These are phyloP conservation scores for Trifolium fragiferum DNA, from an alignment of 306 rosid genomes.

Conservation along the genomic window DNA sequence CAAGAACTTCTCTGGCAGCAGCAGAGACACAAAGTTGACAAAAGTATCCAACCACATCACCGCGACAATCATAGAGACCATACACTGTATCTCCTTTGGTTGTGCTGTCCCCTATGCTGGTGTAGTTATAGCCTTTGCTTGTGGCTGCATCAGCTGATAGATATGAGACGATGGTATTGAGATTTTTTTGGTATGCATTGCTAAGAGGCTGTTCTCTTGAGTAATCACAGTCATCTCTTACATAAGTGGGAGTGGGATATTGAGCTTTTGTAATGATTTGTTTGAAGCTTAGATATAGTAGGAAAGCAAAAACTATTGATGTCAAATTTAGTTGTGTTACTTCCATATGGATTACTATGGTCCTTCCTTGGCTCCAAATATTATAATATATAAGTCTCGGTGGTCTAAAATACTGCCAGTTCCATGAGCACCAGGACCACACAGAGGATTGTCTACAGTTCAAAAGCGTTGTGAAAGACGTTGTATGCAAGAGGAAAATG, in stretches of 20 bases:
- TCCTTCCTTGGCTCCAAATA: neutral
- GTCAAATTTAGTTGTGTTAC: neutral
- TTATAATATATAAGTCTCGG: neutral
- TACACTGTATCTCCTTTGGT: constrained; percentile 24
- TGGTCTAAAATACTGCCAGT: too few relatives aligned
- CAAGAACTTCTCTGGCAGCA: constrained; percentile 26
- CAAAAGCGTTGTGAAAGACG: too few relatives aligned
- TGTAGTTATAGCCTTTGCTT: constrained; percentile 43
- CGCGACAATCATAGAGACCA: constrained; percentile 49
- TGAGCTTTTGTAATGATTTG: constrained; percentile 18
- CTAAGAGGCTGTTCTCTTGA: constrained; percentile 32
- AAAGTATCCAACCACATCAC: constrained; percentile 26
- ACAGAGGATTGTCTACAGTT: too few relatives aligned
- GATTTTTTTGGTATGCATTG: constrained; percentile 35
- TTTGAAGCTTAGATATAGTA: neutral
- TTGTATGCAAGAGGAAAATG: too few relatives aligned
- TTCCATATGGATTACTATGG: neutral
- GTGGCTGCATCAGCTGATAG: constrained; percentile 18
- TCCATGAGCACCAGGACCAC: too few relatives aligned
- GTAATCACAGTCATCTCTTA: constrained; percentile 28
- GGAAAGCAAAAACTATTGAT: neutral
- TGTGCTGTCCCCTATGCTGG: constrained; percentile 25
- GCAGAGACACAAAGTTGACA: constrained; percentile 48
- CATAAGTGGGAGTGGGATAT: constrained; percentile 34
- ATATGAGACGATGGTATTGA: constrained; percentile 25